Conservation (phyloP, 2,329 filamentous ascomycete genomes). For the Aspergillus pseudoglaucus region DNA sequence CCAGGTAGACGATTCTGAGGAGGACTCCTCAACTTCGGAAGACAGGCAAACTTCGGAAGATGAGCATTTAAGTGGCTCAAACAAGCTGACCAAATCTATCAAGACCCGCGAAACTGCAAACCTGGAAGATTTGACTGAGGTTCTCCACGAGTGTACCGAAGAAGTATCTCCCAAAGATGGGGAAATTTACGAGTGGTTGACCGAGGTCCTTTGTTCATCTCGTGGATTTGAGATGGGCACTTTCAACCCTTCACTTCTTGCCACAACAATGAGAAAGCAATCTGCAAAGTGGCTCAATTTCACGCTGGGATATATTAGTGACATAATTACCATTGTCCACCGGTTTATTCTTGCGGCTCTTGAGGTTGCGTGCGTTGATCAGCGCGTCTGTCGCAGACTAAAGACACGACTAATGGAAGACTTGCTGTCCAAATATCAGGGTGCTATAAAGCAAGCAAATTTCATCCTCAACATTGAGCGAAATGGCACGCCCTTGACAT, state of each 20-base stretch:
- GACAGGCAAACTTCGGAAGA: neutral
- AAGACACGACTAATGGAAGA: slow-evolving; percentile 40
- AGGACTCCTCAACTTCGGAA: neutral
- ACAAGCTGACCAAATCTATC: neutral
- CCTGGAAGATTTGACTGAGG: slow-evolving; percentile 12
- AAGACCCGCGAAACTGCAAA: slow-evolving; percentile 1
- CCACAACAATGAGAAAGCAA: slow-evolving; percentile 46
- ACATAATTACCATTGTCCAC: slow-evolving; percentile 48
- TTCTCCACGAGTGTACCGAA: slow-evolving; percentile 9
- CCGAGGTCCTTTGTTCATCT: slow-evolving; percentile 36
- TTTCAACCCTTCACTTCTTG: slow-evolving; percentile 27
- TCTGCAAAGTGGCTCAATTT: slow-evolving; percentile 49
- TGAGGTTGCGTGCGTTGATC: slow-evolving; percentile 38
- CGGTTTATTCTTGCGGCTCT: slow-evolving; percentile 46
- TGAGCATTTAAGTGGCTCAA: neutral
- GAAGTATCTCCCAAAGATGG: neutral
- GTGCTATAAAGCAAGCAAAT: slow-evolving; percentile 43
- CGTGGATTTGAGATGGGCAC: slow-evolving; percentile 53
- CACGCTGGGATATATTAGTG: slow-evolving; percentile 45
- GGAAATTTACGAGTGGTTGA: slow-evolving; percentile 43
- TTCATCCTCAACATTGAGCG: slow-evolving; percentile 52
- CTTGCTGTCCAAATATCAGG: slow-evolving; percentile 41
- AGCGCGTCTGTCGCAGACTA: slow-evolving; percentile 38
- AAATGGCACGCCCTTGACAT: slow-evolving; percentile 41
- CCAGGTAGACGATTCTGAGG: neutral